Conservation (phyloP, 352 stramenopile species). For the Phytopythium boreale region DNA sequence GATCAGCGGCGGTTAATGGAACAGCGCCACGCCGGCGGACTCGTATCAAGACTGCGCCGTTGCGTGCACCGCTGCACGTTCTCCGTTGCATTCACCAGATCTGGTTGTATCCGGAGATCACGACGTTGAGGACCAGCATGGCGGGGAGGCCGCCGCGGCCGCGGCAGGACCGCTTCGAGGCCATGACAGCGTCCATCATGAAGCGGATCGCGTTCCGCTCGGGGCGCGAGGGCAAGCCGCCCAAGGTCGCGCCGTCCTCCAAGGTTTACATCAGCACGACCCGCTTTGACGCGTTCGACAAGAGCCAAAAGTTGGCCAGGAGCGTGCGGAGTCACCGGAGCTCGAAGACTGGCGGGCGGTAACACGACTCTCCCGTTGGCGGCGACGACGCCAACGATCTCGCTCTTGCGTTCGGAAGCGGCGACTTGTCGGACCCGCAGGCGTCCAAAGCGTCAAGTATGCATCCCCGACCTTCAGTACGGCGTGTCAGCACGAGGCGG, state of each 20-base stretch:
- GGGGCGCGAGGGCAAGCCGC: not conserved
- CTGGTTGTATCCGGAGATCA: not conserved
- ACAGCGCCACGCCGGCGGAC: too few relatives aligned
- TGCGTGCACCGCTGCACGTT: not conserved
- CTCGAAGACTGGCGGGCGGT: not conserved
- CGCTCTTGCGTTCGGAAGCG: not conserved
- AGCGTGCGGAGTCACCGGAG: not conserved
- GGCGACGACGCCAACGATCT: not conserved
- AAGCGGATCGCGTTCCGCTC: constrained; percentile 6
- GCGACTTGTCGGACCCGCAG: not conserved
- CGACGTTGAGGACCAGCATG: not conserved
- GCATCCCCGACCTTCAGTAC: not conserved
- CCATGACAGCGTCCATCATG: constrained; percentile 9
- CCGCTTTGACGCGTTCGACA: not conserved
- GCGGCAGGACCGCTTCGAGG: constrained; percentile 9
- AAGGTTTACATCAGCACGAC: not conserved
- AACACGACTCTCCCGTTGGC: not conserved
- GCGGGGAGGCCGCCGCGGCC: not conserved
- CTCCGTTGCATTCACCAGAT: too few relatives aligned
- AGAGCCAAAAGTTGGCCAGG: not conserved
- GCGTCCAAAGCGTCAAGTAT: not conserved
- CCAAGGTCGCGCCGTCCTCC: constrained; percentile 4
- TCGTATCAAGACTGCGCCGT: too few relatives aligned
- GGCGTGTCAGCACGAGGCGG: not conserved
- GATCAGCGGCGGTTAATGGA: too few relatives aligned